Percentiles rank a stretch among this genome's conserved stretches.
These are phyloP conservation scores for Colletotrichum sansevieriae DNA, from an alignment of 2,329 filamentous ascomycete species.

Conservation along the genomic window DNA sequence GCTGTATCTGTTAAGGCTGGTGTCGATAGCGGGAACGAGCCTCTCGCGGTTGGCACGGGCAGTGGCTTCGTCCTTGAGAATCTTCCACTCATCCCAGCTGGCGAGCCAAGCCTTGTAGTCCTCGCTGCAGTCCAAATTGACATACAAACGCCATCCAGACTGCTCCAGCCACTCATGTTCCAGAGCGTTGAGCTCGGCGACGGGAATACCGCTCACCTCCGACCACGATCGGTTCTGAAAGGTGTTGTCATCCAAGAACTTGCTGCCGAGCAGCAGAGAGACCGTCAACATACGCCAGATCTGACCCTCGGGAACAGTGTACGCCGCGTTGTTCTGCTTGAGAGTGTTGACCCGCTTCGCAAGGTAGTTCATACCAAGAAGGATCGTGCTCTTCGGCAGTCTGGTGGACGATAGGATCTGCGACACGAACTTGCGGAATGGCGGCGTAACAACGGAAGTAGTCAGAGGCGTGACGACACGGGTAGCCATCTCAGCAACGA, in stretches of 20 bases:
- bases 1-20: slow-evolving; percentile 49
- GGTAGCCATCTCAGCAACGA: slow-evolving; percentile 88
- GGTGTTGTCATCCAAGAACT: slow-evolving; percentile 96
- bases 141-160: slow-evolving; percentile 87
- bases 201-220: slow-evolving; percentile 90
- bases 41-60: slow-evolving; percentile 58
- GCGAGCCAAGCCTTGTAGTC: slow-evolving; percentile 75
- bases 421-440: slow-evolving; percentile 92
- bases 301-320: slow-evolving; percentile 74
- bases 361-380: slow-evolving; percentile 91
- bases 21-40: slow-evolving; percentile 55
- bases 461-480: slow-evolving; percentile 66
- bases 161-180: slow-evolving; percentile 89
- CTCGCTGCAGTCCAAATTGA: slow-evolving; percentile 83
- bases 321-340: slow-evolving; percentile 64
- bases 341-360: slow-evolving; percentile 85
- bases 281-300: slow-evolving; percentile 91
- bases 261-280: slow-evolving; percentile 88
- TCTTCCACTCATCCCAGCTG: slow-evolving; percentile 71
- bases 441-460: slow-evolving; percentile 66
- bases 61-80: slow-evolving; percentile 64
- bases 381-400: slow-evolving; percentile 89
- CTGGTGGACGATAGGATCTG: slow-evolving; percentile 92
- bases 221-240: slow-evolving; percentile 98
- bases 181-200: slow-evolving; percentile 85